Conservation (phyloP, 2,329 filamentous ascomycete species). For the Fusarium tupiense region DNA sequence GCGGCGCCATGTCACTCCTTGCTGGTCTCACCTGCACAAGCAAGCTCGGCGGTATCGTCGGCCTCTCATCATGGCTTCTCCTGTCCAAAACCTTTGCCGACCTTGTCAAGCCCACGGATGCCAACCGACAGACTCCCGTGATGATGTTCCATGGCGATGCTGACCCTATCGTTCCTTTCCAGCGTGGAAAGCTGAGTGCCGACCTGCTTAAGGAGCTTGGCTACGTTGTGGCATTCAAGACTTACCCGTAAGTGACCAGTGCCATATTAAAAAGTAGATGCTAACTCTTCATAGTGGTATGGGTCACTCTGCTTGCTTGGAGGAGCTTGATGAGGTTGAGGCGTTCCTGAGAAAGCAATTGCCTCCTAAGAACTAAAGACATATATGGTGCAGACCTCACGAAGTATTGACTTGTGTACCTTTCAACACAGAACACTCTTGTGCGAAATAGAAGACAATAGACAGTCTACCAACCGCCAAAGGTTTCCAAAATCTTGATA, state of each 20-base stretch:
- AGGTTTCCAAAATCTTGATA: neutral
- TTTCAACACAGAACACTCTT: neutral
- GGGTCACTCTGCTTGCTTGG: constrained; percentile 76
- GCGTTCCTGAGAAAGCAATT: constrained; percentile 59
- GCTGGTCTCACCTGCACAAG: constrained; percentile 76
- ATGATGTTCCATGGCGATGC: constrained; percentile 88
- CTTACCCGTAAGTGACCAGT: constrained; percentile 70
- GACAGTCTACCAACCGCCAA: neutral
- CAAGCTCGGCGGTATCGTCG: constrained; percentile 89
- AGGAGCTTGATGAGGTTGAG: constrained; percentile 87
- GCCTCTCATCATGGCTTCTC: constrained; percentile 83
- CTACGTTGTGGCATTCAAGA: constrained; percentile 78
- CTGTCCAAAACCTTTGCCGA: constrained; percentile 62
- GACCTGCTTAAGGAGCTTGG: constrained; percentile 75
- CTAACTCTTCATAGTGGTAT: constrained; percentile 63
- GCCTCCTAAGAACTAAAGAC: constrained; percentile 45
- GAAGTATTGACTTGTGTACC: neutral
- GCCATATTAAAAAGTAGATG: neutral
- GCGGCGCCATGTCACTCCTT: constrained; percentile 87
- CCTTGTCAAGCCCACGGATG: constrained; percentile 52
- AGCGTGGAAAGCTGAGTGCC: constrained; percentile 74
- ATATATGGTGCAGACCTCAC: neutral
- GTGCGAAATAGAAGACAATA: constrained; percentile 1
- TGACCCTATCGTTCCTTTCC: constrained; percentile 77
- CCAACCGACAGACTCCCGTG: constrained; percentile 77